These are phyloP conservation scores for Phlebopus sp. DNA, from an alignment of 1,284 basidiomycete species.

Conservation along the genomic window DNA sequence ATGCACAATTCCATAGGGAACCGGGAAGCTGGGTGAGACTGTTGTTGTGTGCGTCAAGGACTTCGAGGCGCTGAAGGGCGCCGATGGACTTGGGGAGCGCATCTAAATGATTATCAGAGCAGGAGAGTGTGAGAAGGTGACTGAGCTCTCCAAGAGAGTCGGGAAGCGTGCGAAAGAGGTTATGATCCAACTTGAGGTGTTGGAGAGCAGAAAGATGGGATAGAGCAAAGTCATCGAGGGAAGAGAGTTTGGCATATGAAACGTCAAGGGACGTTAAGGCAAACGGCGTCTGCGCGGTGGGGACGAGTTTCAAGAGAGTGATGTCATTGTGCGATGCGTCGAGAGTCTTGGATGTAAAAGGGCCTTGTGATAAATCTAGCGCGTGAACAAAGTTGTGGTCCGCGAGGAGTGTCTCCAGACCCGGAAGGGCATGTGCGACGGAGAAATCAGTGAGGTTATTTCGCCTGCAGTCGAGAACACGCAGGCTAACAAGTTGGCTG, in stretches of 20 bases:
- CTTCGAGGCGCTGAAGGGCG: constrained; percentile 71
- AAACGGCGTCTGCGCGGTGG: constrained; percentile 54
- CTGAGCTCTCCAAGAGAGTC: constrained; percentile 75
- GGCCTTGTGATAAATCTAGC: constrained; percentile 74
- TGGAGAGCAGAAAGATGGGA: constrained; percentile 74
- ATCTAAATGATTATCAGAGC: constrained; percentile 88
- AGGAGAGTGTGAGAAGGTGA: constrained; percentile 74
- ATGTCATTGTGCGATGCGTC: constrained; percentile 81
- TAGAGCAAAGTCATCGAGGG: constrained; percentile 74
- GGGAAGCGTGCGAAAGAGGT: constrained; percentile 85
- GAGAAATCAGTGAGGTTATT: constrained; percentile 80
- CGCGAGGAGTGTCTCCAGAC: constrained; percentile 65
- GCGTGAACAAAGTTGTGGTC: constrained; percentile 83
- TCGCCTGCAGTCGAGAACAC: constrained; percentile 77
- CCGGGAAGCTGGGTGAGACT: constrained; percentile 77
- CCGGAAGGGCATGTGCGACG: constrained; percentile 67
- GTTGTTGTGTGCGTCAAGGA: constrained; percentile 90
- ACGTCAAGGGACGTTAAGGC: constrained; percentile 83
- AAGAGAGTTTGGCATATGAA: constrained; percentile 88
- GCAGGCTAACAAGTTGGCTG: constrained; percentile 59
- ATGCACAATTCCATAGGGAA: constrained; percentile 83
- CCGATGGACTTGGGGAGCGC: constrained; percentile 80
- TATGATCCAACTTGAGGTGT: constrained; percentile 77
- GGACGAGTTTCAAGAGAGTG: constrained; percentile 72
- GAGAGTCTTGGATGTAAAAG: constrained; percentile 51